phyloP scores from a whole-genome alignment of 2,329 filamentous ascomycete genomes.

The Cercospora sesami region DNA sequence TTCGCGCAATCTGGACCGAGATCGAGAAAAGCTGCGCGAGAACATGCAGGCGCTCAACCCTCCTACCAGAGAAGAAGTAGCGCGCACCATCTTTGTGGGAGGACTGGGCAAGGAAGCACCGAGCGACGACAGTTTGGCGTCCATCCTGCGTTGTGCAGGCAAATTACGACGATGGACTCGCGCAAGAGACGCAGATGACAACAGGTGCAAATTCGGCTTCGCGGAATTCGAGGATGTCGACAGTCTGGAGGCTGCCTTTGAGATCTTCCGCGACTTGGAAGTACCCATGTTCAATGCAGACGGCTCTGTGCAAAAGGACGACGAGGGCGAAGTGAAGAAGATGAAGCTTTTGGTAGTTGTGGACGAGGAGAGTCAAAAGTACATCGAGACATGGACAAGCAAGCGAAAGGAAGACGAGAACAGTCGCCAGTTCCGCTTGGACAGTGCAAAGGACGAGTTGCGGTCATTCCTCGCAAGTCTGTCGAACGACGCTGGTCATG shows the following conservation, averaged over 20 bases:
- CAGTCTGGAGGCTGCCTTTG: conserved; percentile 79
- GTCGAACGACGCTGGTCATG: conserved; percentile 60
- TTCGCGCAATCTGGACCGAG: conserved; percentile 59
- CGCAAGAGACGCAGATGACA: conserved; percentile 73
- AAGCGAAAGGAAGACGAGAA: conserved; percentile 63
- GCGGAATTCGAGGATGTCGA: conserved; percentile 92
- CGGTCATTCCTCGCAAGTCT: conserved; percentile 68
- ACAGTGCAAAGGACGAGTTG: conserved; percentile 67
- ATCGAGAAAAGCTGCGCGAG: conserved; percentile 35
- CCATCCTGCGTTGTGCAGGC: conserved; percentile 73
- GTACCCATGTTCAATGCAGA: conserved; percentile 66
- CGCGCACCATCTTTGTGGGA: conserved; percentile 86
- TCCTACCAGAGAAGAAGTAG: conserved; percentile 84
- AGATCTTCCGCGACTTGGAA: conserved; percentile 77
- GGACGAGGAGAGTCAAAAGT: conserved; percentile 79
- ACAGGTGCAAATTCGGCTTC: conserved; percentile 87
- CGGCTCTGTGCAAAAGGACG: conserved; percentile 46
- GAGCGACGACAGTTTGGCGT: conserved; percentile 76
- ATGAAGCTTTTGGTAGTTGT: conserved; percentile 57
- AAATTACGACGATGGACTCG: conserved; percentile 79
- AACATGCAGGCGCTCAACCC: conserved; percentile 60
- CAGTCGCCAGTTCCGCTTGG: conserved; percentile 65
- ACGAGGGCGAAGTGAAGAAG: conserved; percentile 35
- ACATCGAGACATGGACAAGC: conserved; percentile 78
- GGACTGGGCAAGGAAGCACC: conserved; percentile 78